Base-by-base conservation (phyloP, 768 basidiomycete species). In the Lactarius vividus region DNA sequence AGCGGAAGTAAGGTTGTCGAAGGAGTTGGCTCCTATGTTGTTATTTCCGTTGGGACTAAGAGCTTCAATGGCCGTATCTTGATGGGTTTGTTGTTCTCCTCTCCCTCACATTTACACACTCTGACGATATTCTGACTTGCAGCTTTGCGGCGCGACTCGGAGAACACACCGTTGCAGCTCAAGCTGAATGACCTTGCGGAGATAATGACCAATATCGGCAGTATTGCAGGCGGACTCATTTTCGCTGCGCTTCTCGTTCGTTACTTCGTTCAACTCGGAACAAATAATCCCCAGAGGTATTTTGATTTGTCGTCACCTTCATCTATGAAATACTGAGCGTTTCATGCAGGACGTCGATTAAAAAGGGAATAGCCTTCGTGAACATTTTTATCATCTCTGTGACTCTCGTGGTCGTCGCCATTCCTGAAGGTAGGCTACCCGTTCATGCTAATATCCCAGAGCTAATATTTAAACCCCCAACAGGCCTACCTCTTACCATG, bases 61-160 rank as follows among this genome's bases (percentile, higher is more conserved):
- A 93, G 90, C 71, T 98, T 98, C 78, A 94, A 97, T 74, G 96
- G 97, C 52, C 85, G 94, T 53, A 95, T 98, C 72, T 94, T 98
- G 92, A 96, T 96, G 88, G 91, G 94, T 96, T 72, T 39, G 88
- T 78, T n/a, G n/a, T 16, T 28, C 66, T 54, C n/a, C 62, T 29
- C 28, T 18, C 20, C 53, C 39, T 55, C 61, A 60, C 57, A 44
- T 60, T 44, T 46, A 42, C 1, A 1, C 31, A 29, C 8, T 13
- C 58, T 18, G 4, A 31, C 42, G 28, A 33, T 31, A 13, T 70
- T 59, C 67, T 37, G 6, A 20, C 26, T 42, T 29, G 11, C 65
- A 96, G 95, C 93, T 57, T 84, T 98, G 57, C 89, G 90, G 59
- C 88, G 88, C 5, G 93, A 95, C 64, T 74, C 89, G 2, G 94